Base-by-base conservation (phyloP, 805 yeast genomes). In the Wickerhamomyces canadensis region DNA sequence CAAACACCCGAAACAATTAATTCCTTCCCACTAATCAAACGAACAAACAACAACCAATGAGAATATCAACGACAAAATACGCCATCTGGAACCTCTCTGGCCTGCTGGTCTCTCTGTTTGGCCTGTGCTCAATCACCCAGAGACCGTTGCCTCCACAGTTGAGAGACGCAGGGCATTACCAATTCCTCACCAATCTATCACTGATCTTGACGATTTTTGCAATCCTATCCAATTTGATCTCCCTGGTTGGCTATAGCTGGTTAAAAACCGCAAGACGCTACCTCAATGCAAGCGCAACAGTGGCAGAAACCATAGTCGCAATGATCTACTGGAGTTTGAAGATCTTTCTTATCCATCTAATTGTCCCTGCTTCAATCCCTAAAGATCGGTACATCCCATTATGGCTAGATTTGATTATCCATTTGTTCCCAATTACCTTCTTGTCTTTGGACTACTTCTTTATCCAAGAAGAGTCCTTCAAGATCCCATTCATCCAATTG, bases 121-220 rank as follows among this genome's bases (percentile, higher is more conserved):
- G 47, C 0, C 27, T 41, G 13, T 2, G 8, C 4, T 19, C 9
- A 2, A 14, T 43, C 11, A 2, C 36, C 1, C 13, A n/a, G 9
- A 36, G 44, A 16, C 38, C 51, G 12, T 58, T 83, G 19, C 87
- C 88, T 1, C 62, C 58, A 1, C 62, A 58, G 26, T 57, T 82
- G 19, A 62, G 51, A 2, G 56, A 60, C 17, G 91, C 79, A 1
- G 91, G 91, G 2, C 83, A 75, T 40, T 71, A 70, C 60, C 91
- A 84, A 52, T 84, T 84, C 53, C 63, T 83, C 35, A 84, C 93
- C 4, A 82, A 80, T 52, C 49, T 81, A n/a, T 72, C 82, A 8
- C 65, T 80, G 23, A 50, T 60, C 2, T 51, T 70, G 14, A 70
- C 84, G 3, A 45, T 76, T 9, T 39, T 68, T 4, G 39, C 31